phyloP scores from a whole-genome alignment of 495 filamentous ascomycete species.

The Neurospora sp. region DNA sequence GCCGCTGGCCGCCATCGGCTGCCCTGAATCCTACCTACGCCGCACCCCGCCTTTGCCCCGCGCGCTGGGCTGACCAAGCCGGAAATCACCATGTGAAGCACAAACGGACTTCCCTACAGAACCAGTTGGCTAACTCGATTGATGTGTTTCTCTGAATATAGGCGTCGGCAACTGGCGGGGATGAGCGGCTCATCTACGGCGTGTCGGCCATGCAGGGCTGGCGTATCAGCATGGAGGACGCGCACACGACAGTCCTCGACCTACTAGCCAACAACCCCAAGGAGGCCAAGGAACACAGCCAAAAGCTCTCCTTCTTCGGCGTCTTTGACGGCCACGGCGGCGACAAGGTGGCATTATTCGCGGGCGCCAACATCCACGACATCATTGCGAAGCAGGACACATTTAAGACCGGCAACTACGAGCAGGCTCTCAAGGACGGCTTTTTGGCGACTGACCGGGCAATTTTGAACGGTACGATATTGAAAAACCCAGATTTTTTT shows the following conservation, averaged over 20 bases:
- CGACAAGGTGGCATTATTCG: conserved; percentile 88
- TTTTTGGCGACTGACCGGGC: conserved; percentile 94
- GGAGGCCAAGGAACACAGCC: conserved; percentile 50
- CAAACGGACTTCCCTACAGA: not conserved
- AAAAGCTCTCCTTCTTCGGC: conserved; percentile 88
- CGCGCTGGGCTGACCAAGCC: not conserved
- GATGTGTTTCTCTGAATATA: conserved; percentile 26
- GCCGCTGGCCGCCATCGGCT: conserved; percentile 9
- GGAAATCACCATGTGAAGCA: not conserved
- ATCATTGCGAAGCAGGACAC: conserved; percentile 91
- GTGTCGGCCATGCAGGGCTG: conserved; percentile 99
- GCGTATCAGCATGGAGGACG: conserved; percentile 99
- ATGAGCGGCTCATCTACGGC: conserved; percentile 86
- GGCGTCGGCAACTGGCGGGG: conserved; percentile 80
- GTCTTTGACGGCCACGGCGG: conserved; percentile 98
- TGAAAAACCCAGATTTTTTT: not conserved
- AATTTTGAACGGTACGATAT: conserved; percentile 74
- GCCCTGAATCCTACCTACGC: not conserved
- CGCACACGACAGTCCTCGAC: conserved; percentile 82
- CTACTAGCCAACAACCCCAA: conserved; percentile 56
- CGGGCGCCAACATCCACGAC: conserved; percentile 85
- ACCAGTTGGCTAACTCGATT: conserved; percentile 7
- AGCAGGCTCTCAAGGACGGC: conserved; percentile 93
- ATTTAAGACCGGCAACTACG: conserved; percentile 82
- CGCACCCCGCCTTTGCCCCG: not conserved